Evolutionary conservation across 2,329 filamentous ascomycete genomes (phyloP).

Genomic region (Penicillium rolfsii): DNA sequence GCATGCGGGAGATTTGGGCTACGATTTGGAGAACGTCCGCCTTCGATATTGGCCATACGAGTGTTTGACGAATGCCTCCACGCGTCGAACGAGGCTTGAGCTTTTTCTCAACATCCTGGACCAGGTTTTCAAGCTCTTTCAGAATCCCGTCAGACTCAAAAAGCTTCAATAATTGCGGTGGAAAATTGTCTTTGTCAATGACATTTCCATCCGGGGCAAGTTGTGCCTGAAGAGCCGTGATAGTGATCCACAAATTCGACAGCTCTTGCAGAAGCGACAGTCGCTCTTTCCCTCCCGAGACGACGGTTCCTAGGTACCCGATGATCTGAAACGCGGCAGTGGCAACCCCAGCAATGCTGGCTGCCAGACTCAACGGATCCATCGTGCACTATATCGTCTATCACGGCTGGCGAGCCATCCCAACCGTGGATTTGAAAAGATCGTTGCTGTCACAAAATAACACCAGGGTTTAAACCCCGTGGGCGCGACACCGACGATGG

Average conservation of each 20-base stretch:
- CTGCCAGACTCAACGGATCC: constrained; percentile 22
- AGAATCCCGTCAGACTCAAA: not conserved
- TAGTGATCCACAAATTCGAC: constrained; percentile 18
- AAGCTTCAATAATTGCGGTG: constrained; percentile 2
- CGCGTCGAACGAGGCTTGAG: constrained; percentile 5
- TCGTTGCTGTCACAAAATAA: not conserved
- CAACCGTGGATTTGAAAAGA: not conserved
- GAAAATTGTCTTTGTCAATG: constrained; percentile 4
- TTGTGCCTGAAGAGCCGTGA: constrained; percentile 15
- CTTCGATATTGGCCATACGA: constrained; percentile 6
- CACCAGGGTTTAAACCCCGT: constrained; percentile 4
- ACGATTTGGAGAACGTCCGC: constrained; percentile 6
- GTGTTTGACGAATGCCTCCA: constrained; percentile 2
- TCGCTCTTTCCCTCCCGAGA: constrained; percentile 19
- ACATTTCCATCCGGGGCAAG: constrained; percentile 17
- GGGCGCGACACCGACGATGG: not conserved
- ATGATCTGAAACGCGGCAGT: constrained; percentile 22
- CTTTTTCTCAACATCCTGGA: constrained; percentile 17
- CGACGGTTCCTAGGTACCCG: constrained; percentile 13
- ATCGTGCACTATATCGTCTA: constrained; percentile 3
- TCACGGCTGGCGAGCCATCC: not conserved
- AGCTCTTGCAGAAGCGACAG: constrained; percentile 15
- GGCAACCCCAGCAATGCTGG: constrained; percentile 21
- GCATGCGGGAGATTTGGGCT: not conserved
- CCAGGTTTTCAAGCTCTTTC: constrained; percentile 4